Evolutionary conservation across 2,329 filamentous ascomycete species (phyloP).

Genomic region (Emydomyces testavorans): DNA sequence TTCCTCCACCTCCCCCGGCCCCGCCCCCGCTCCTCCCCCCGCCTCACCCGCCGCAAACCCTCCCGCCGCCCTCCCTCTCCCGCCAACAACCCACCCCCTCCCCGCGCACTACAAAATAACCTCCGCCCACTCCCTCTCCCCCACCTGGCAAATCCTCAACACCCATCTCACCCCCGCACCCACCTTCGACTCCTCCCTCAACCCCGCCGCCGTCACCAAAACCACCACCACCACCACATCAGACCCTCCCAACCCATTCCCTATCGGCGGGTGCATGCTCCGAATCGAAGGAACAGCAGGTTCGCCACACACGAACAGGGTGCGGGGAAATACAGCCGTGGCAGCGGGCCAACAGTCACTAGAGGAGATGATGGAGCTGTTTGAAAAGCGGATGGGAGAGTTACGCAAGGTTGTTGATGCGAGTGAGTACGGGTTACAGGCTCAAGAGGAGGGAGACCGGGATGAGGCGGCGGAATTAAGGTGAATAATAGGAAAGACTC

Average conservation of each 20-base stretch:
- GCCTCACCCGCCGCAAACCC: constrained; percentile 51
- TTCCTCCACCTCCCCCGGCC: constrained; percentile 15
- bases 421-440: constrained; percentile 14
- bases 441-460: neutral
- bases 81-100: neutral
- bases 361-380: constrained; percentile 39
- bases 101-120: constrained; percentile 42
- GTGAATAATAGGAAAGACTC: neutral
- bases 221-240: neutral
- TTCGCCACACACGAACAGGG: constrained; percentile 19
- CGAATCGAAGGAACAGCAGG: constrained; percentile 35
- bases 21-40: constrained; percentile 20
- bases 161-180: constrained; percentile 48
- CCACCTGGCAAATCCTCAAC: constrained; percentile 58
- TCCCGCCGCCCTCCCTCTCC: constrained; percentile 58
- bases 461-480: neutral
- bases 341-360: constrained; percentile 22
- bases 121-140: constrained; percentile 59
- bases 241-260: constrained; percentile 31
- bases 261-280: constrained; percentile 35
- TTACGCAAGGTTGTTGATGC: constrained; percentile 34
- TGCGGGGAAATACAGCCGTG: neutral
- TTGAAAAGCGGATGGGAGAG: constrained; percentile 35
- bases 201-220: constrained; percentile 36
- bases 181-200: constrained; percentile 42